phyloP scores from a whole-genome alignment of 805 yeast genomes.

The Candida easanensis region DNA sequence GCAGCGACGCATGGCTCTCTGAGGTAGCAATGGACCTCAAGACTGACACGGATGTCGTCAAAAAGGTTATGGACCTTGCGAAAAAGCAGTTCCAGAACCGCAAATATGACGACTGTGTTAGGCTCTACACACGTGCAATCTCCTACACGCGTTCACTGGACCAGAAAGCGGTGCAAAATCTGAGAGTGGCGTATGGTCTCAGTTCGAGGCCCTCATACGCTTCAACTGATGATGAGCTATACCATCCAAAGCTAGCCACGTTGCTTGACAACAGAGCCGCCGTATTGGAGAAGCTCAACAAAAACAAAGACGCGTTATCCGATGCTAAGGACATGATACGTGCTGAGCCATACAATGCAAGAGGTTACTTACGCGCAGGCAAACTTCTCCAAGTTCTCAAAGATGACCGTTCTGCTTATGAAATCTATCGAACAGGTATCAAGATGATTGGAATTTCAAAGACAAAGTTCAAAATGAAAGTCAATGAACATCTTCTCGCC shows the following conservation, averaged over 20 bases:
- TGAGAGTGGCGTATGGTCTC: constrained; percentile 16
- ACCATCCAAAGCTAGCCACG: constrained; percentile 24
- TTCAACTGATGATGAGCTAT: constrained; percentile 2
- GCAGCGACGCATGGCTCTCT: neutral
- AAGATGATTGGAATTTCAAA: constrained; percentile 15
- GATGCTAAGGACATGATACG: constrained; percentile 20
- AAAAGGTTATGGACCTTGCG: constrained; percentile 16
- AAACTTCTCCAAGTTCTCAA: constrained; percentile 12
- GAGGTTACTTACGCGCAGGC: constrained; percentile 24
- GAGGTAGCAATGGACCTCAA: constrained; percentile 1
- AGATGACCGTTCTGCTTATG: constrained; percentile 11
- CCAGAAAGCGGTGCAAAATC: constrained; percentile 7
- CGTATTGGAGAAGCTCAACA: constrained; percentile 17
- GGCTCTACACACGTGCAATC: constrained; percentile 19
- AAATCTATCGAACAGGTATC: constrained; percentile 9
- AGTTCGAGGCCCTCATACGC: constrained; percentile 17
- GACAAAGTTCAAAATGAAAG: constrained; percentile 11
- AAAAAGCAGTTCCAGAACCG: constrained; percentile 15
- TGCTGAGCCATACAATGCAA: constrained; percentile 25
- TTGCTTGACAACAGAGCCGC: constrained; percentile 27
- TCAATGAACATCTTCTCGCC: constrained; percentile 11
- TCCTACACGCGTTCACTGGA: constrained; percentile 19
- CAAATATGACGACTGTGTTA: constrained; percentile 16
- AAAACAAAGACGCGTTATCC: constrained; percentile 13
- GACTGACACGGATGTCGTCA: constrained; percentile 4